A percentile compares a stretch with the other conserved stretches of the same genome.
These are phyloP conservation scores for Mucor velutinosus DNA, from an alignment of 371 early-diverging fungal genomes.

Conservation along the genomic window DNA sequence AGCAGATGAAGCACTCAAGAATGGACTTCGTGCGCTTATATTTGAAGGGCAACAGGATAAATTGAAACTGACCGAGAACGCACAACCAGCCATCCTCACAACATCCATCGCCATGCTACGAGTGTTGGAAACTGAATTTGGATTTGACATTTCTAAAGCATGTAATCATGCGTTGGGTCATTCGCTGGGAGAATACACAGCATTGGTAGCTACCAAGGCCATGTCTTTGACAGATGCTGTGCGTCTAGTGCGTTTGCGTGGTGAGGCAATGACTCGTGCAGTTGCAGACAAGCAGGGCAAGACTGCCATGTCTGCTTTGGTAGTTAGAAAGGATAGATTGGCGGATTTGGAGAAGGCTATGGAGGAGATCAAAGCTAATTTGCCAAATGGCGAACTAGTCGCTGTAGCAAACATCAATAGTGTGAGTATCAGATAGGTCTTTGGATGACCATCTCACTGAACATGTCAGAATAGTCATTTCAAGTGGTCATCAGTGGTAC, in stretches of 20 bases:
- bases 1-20: conserved; percentile 82
- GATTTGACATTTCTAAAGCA: conserved; percentile 71
- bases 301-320: conserved; percentile 90
- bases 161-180: conserved; percentile 88
- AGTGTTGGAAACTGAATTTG: conserved; percentile 83
- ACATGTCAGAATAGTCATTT: conserved; percentile 45
- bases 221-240: conserved; percentile 82
- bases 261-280: conserved; percentile 86
- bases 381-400: conserved; percentile 73
- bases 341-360: conserved; percentile 69
- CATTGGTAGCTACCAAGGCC: conserved; percentile 80
- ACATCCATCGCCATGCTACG: conserved; percentile 89
- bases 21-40: conserved; percentile 71
- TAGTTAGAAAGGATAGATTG: conserved; percentile 75
- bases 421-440: conserved; percentile 32
- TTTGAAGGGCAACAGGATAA: conserved; percentile 83
- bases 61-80: conserved; percentile 85
- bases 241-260: conserved; percentile 81
- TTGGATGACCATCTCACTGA: neutral
- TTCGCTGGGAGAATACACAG: conserved; percentile 94
- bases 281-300: conserved; percentile 63
- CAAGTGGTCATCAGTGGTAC: conserved; percentile 94
- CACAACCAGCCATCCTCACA: conserved; percentile 94
- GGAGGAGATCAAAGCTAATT: conserved; percentile 59
- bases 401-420: conserved; percentile 90